Evolutionary conservation across 306 rosid genomes (phyloP).

Genomic region (Malus orientalis): DNA sequence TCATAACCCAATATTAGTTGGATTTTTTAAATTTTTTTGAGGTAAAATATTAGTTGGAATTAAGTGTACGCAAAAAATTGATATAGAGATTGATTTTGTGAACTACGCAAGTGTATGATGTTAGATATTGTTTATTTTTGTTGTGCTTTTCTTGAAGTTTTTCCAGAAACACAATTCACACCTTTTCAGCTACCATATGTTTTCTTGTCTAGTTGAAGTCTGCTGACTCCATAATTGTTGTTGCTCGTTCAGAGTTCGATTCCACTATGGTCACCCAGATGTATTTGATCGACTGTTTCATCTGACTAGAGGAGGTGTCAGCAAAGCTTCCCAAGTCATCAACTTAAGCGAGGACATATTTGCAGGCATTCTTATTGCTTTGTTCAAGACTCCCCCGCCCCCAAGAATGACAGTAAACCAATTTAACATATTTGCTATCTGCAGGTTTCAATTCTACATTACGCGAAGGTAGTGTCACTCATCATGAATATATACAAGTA

Average conservation of each 20-base stretch:
- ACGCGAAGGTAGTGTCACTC: constrained; percentile 90
- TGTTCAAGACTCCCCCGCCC: neutral
- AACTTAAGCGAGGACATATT: constrained; percentile 98
- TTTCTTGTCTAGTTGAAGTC: neutral
- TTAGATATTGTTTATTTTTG: neutral
- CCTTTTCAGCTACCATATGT: neutral
- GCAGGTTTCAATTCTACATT: constrained; percentile 88
- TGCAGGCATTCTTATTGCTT: constrained; percentile 55
- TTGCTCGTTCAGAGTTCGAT: constrained; percentile 74
- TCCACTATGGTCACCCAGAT: constrained; percentile 99
- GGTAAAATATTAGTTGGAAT: neutral
- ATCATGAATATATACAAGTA: constrained; percentile 95
- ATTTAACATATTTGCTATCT: constrained; percentile 11
- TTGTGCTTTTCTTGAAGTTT: neutral
- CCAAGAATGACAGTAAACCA: neutral
- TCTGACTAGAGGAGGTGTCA: constrained; percentile 94
- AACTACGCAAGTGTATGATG: neutral
- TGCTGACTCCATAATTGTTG: constrained; percentile 12
- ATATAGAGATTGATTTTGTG: neutral
- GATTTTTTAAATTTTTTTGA: too few relatives aligned
- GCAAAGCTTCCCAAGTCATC: constrained; percentile 92
- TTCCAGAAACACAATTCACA: neutral
- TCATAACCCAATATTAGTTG: neutral
- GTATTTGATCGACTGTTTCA: constrained; percentile 90
- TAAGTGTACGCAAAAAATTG: neutral